A percentile compares a stretch with the other conserved stretches of the same genome.
Evolutionary conservation across 177 flowering plant species (phyloP).

Genomic region (Vitis hybrid): DNA sequence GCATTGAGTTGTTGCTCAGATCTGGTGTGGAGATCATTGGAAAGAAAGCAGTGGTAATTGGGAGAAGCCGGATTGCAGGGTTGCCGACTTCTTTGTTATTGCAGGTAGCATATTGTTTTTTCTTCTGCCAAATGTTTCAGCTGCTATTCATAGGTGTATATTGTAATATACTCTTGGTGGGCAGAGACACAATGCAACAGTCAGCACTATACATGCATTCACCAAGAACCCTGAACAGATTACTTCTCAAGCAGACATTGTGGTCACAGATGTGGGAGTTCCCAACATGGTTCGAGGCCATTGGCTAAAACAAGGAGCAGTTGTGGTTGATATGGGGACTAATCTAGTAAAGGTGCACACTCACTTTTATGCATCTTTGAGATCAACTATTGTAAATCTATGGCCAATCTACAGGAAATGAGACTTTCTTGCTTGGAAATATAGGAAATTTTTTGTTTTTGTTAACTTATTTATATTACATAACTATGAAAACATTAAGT

Average conservation of each 20-base stretch:
- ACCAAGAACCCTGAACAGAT: conserved; percentile 22
- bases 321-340: conserved; percentile 31
- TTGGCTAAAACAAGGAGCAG: conserved; percentile 40
- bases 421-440: too few relatives aligned
- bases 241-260: conserved; percentile 34
- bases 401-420: too few relatives aligned
- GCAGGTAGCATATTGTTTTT: neutral
- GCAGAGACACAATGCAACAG: conserved; percentile 29
- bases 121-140: neutral
- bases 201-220: conserved; percentile 23
- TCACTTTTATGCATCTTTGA: neutral
- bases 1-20: conserved; percentile 21
- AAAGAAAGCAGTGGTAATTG: conserved; percentile 24
- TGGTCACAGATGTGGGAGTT: conserved; percentile 28
- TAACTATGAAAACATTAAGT: too few relatives aligned
- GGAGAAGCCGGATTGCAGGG: conserved; percentile 21
- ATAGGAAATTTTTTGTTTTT: too few relatives aligned
- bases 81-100: conserved; percentile 12
- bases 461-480: too few relatives aligned
- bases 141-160: neutral
- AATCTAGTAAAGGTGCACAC: conserved; percentile 23
- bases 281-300: conserved; percentile 27
- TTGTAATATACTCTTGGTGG: neutral
- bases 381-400: too few relatives aligned
- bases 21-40: conserved; percentile 18